A percentile compares a stretch with the other conserved stretches of the same genome.
Conservation (phyloP, 257 asterid genomes). For the Mentha longifolia region DNA sequence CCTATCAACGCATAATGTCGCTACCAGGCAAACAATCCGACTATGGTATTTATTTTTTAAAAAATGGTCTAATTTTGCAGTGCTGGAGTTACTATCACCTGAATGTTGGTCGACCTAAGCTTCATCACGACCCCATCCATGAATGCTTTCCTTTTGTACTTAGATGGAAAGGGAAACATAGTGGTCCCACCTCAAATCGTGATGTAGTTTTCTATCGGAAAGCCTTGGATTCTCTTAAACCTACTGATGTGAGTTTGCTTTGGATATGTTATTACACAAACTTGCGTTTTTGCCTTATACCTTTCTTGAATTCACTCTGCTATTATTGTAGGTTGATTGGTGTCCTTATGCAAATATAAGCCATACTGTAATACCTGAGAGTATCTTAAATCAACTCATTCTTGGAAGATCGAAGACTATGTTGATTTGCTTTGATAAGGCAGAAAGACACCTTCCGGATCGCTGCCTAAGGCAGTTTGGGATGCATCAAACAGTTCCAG, state of each 20-base stretch:
- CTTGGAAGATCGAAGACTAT: slow-evolving; percentile 95
- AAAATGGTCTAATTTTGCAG: slow-evolving; percentile 49
- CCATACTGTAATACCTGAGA: slow-evolving; percentile 81
- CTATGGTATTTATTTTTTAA: background rate
- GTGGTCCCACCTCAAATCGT: slow-evolving; percentile 89
- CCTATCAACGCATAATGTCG: background rate
- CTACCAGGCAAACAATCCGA: slow-evolving; percentile 11
- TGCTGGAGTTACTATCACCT: slow-evolving; percentile 99
- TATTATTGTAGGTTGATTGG: slow-evolving; percentile 76
- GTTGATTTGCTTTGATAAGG: slow-evolving; percentile 95
- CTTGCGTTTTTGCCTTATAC: too few relatives aligned
- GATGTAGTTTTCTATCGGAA: slow-evolving; percentile 94
- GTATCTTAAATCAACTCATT: slow-evolving; percentile 71
- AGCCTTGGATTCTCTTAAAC: slow-evolving; percentile 49
- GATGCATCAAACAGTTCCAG: slow-evolving; percentile 80
- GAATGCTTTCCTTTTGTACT: slow-evolving; percentile 98
- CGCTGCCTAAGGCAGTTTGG: slow-evolving; percentile 94
- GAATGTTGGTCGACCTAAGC: slow-evolving; percentile 84
- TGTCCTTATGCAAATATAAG: slow-evolving; percentile 87
- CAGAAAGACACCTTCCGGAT: slow-evolving; percentile 96
- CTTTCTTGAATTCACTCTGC: slow-evolving; percentile 5
- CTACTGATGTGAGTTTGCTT: slow-evolving; percentile 38
- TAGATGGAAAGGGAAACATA: slow-evolving; percentile 98
- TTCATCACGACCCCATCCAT: slow-evolving; percentile 87
- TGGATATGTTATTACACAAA: background rate